Conservation (phyloP, 1,284 basidiomycete genomes). For the Ceratobasidium sp. region DNA sequence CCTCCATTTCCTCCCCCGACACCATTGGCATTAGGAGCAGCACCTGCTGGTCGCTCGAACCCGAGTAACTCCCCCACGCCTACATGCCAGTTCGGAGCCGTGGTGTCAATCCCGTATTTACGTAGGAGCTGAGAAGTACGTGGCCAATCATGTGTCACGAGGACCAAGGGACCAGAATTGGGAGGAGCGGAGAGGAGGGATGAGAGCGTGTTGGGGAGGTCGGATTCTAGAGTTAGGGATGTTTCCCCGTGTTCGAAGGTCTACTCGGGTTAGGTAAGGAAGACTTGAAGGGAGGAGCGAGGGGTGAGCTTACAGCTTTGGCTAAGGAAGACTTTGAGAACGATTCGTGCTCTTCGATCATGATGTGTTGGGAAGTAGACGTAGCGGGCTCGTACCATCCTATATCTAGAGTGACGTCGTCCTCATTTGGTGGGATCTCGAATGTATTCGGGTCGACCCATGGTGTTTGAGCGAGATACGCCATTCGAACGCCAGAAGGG, state of each 20-base stretch:
- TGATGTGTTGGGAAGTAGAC: not conserved
- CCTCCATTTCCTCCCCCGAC: too few species aligned
- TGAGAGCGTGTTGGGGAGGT: not conserved
- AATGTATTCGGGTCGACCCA: slow-evolving; percentile 26
- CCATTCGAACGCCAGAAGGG: slow-evolving; percentile 5
- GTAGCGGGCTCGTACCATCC: slow-evolving; percentile 19
- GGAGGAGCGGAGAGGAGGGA: not conserved
- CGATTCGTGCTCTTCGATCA: slow-evolving; percentile 18
- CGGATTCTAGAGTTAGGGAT: not conserved
- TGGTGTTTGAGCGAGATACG: slow-evolving; percentile 13
- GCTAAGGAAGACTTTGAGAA: not conserved
- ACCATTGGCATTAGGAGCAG: too few species aligned
- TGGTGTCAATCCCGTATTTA: slow-evolving; percentile 1
- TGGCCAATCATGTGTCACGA: slow-evolving; percentile 25
- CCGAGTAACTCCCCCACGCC: slow-evolving; percentile 16
- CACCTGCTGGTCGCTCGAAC: slow-evolving; percentile 7
- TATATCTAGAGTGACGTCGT: slow-evolving; percentile 3
- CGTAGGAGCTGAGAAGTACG: slow-evolving; percentile 18
- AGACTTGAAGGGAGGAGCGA: not conserved
- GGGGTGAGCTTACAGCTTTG: slow-evolving; percentile 31
- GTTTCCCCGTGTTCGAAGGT: slow-evolving; percentile 18
- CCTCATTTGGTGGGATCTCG: not conserved
- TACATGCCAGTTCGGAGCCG: not conserved
- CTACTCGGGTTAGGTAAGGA: not conserved
- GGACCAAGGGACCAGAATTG: not conserved